phyloP scores from a whole-genome alignment of 768 basidiomycete species.

The Cystofilobasidium capitatum region DNA sequence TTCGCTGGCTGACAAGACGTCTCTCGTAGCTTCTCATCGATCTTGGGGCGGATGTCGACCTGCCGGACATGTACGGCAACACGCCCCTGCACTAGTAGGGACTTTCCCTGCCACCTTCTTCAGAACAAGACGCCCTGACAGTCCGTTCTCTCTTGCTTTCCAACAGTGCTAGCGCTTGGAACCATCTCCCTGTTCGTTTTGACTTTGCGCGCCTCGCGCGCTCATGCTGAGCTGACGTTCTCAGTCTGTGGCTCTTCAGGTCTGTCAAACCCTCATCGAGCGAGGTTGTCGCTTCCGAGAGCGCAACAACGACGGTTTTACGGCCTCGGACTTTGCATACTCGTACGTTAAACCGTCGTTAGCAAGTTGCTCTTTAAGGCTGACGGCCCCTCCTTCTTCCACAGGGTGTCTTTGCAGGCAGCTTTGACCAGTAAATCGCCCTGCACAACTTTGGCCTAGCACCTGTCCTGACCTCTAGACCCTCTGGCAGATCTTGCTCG shows the following conservation, averaged over 20 bases:
- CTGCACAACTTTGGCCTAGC: not conserved
- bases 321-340: conserved; percentile 85
- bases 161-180: conserved; percentile 37
- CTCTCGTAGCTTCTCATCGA: conserved; percentile 71
- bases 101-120: conserved; percentile 37
- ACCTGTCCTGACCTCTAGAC: not conserved
- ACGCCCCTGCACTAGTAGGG: conserved; percentile 89
- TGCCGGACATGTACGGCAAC: conserved; percentile 85
- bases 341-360: conserved; percentile 48
- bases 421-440: conserved; percentile 33
- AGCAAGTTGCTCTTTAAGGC: conserved; percentile 27
- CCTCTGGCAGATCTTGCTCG: conserved; percentile 73
- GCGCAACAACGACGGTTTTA: conserved; percentile 83
- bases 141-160: conserved; percentile 26
- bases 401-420: conserved; percentile 58
- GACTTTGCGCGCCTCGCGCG: not conserved
- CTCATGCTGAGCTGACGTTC: not conserved
- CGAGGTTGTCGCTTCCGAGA: conserved; percentile 73
- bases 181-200: conserved; percentile 37
- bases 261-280: conserved; percentile 78
- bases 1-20: not conserved
- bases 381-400: conserved; percentile 19
- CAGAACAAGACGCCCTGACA: conserved; percentile 2
- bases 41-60: conserved; percentile 76
- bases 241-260: conserved; percentile 28